A percentile compares a stretch with the other conserved stretches of the same genome.
These are phyloP conservation scores for Pontederia paniculata DNA, from an alignment of 176 grass and related monocot species.

Conservation along the genomic window DNA sequence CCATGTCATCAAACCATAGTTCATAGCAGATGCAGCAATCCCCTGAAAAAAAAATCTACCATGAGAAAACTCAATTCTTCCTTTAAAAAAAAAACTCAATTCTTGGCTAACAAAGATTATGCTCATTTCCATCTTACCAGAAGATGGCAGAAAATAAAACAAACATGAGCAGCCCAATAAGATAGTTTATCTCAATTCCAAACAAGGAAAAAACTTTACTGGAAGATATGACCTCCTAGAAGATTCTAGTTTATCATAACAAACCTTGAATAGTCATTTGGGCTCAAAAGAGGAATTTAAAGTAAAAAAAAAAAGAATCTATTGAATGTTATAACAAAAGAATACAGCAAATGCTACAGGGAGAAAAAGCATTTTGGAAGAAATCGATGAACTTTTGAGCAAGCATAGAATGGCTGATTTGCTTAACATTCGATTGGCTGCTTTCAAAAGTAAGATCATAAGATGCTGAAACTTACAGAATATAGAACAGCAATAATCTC, in stretches of 20 bases:
- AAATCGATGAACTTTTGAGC: background rate
- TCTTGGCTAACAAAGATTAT: no score
- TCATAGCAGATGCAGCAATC: constrained; percentile 56
- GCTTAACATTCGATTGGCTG: background rate
- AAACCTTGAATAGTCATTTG: no score
- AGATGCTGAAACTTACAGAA: constrained; percentile 37
- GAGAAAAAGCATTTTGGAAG: background rate
- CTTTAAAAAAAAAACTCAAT: background rate
- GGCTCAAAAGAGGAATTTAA: no score
- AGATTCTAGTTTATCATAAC: no score
- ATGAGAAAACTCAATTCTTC: background rate
- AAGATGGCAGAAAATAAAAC: no score
- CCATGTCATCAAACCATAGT: constrained; percentile 81
- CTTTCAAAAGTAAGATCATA: background rate
- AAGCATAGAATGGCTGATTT: background rate
- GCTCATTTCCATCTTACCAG: background rate
- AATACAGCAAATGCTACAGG: background rate
- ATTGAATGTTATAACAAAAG: no score
- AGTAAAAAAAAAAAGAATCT: no score
- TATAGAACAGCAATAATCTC: constrained; percentile 62
- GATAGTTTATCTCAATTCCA: no score
- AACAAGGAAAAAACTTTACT: no score
- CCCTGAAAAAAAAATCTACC: constrained; percentile 33
- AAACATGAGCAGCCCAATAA: no score
- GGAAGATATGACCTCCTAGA: no score